Evolutionary conservation across 1,284 basidiomycete species (phyloP).

Genomic region (Coniferiporia sulphurascens): DNA sequence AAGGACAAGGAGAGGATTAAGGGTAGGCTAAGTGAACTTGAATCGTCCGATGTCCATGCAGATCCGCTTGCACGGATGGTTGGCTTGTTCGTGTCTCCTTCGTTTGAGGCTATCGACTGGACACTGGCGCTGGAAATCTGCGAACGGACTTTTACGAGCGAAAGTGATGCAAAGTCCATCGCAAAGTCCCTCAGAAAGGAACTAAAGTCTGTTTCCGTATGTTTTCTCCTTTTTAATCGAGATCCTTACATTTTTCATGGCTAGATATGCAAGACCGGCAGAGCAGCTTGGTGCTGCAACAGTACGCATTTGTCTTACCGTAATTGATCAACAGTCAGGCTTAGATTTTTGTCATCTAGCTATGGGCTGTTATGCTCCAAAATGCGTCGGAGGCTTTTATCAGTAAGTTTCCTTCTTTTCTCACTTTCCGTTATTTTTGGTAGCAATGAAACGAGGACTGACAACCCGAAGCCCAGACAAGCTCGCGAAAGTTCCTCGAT

Average conservation of each 20-base stretch:
- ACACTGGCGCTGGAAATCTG: conserved; percentile 71
- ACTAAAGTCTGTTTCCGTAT: conserved; percentile 54
- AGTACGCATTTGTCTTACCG: conserved; percentile 35
- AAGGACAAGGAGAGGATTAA: conserved; percentile 23
- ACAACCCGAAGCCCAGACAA: conserved; percentile 42
- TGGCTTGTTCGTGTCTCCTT: conserved; percentile 46
- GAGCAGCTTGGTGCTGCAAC: conserved; percentile 68
- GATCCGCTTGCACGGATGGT: conserved; percentile 67
- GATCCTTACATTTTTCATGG: background rate
- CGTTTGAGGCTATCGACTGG: conserved; percentile 76
- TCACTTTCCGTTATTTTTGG: background rate
- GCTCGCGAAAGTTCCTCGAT: conserved; percentile 72
- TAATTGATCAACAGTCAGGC: conserved; percentile 3
- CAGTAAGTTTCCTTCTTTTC: conserved; percentile 14
- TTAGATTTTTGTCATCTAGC: conserved; percentile 31
- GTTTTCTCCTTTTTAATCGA: background rate
- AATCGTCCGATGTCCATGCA: conserved; percentile 27
- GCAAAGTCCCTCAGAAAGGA: conserved; percentile 67
- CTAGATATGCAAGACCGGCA: conserved; percentile 63
- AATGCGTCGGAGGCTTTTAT: conserved; percentile 66
- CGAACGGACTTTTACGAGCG: conserved; percentile 62
- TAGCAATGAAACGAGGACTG: background rate
- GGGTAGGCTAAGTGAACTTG: conserved; percentile 1
- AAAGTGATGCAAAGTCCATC: conserved; percentile 68
- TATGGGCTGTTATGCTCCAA: conserved; percentile 82